A percentile compares a stretch with the other conserved stretches of the same genome.
These are phyloP conservation scores for Ambrosia trifida DNA, from an alignment of 129 eudicot genomes.

Conservation along the genomic window DNA sequence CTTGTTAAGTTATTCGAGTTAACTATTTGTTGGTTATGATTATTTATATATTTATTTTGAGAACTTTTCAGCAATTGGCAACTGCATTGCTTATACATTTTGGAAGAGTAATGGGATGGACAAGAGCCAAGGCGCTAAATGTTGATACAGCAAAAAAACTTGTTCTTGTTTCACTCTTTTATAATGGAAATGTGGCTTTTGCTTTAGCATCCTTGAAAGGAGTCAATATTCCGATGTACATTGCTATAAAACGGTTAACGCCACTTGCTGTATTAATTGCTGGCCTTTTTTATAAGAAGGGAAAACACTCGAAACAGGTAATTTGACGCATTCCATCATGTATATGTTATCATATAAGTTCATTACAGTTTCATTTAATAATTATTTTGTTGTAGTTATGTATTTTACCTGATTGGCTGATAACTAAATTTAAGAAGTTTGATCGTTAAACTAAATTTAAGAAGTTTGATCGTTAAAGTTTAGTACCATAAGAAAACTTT, in stretches of 20 bases:
- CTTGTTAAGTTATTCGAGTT: background rate
- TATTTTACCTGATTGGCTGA: background rate
- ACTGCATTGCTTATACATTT: constrained; percentile 83
- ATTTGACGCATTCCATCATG: constrained; percentile 1
- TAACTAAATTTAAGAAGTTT: background rate
- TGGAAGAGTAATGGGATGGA: constrained; percentile 78
- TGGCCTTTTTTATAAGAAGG: constrained; percentile 78
- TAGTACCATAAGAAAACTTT: background rate
- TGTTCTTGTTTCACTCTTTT: constrained; percentile 75
- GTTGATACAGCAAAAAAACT: constrained; percentile 82
- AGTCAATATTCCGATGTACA: constrained; percentile 98
- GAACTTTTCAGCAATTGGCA: constrained; percentile 71
- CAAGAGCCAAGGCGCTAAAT: constrained; percentile 70
- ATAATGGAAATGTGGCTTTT: constrained; percentile 95
- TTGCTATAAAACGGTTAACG: constrained; percentile 94
- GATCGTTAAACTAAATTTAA: background rate
- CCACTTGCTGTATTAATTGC: constrained; percentile 88
- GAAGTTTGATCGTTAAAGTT: background rate
- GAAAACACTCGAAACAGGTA: constrained; percentile 82
- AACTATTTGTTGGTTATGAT: background rate
- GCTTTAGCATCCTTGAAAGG: constrained; percentile 99
- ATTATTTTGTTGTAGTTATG: background rate
- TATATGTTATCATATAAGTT: constrained; percentile 13
- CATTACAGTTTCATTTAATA: background rate
- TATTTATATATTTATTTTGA: background rate